These are phyloP conservation scores for Lignosus rhinocerotis DNA, from an alignment of 1,284 basidiomycete species.

Conservation along the genomic window DNA sequence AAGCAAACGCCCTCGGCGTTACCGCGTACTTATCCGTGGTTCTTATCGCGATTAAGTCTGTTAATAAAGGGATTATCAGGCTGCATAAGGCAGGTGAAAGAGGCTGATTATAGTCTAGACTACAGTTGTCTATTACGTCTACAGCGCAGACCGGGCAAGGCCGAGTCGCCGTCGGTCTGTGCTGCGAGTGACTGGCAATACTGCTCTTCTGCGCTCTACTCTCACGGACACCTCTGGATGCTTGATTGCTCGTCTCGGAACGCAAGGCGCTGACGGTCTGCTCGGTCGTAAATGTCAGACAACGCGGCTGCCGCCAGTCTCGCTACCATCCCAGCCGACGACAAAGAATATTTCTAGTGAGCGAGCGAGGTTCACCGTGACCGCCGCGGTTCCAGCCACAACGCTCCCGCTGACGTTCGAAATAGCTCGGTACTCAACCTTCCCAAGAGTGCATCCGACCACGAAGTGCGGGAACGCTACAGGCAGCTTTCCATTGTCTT, in stretches of 20 bases:
- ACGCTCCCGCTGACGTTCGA: conserved; percentile 3
- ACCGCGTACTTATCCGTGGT: conserved; percentile 6
- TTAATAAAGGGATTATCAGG: not conserved
- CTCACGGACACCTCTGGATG: conserved; percentile 14
- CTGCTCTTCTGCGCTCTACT: not conserved
- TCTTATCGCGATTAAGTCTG: conserved; percentile 5
- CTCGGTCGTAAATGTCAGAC: conserved; percentile 17
- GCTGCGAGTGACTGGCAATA: not conserved
- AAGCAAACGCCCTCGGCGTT: conserved; percentile 1
- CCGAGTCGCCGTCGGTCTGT: not conserved
- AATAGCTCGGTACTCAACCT: conserved; percentile 68
- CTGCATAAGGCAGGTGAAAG: conserved; percentile 2
- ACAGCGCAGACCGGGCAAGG: not conserved
- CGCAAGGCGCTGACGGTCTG: not conserved
- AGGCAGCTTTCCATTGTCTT: conserved; percentile 74
- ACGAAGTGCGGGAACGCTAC: conserved; percentile 75
- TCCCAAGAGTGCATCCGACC: conserved; percentile 58
- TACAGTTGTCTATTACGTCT: conserved; percentile 13
- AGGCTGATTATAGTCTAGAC: not conserved
- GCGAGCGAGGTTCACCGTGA: conserved; percentile 1
- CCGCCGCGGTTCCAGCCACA: conserved; percentile 9
- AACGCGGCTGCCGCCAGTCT: not conserved
- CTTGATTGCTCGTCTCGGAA: conserved; percentile 5
- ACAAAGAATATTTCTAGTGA: conserved; percentile 28
- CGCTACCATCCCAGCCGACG: conserved; percentile 4